Evolutionary conservation across 352 stramenopile genomes (phyloP), one percentile per base, ranked within the genome.

Genomic region (Pythium periplocum): DNA sequence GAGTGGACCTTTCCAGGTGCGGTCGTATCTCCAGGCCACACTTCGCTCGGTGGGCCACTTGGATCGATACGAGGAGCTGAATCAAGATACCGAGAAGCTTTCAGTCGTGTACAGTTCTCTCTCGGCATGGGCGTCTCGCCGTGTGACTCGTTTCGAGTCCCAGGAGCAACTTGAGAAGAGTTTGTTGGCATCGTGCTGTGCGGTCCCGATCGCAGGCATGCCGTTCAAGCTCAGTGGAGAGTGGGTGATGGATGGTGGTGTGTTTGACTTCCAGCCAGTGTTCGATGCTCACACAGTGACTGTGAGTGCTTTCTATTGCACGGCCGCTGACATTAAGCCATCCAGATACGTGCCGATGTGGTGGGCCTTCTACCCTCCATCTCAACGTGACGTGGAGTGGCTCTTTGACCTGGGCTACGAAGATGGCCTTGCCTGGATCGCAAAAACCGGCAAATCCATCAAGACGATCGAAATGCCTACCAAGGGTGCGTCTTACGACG

Each of bases 341-440:
- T 94, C 81, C 37, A 77, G 83, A n/a, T 96, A 95, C 55, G 82
- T 96, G 55, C 86, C 86, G 2, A 84, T 95, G 73, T 93, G 84
- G 83, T 96, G 86, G 86, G 78, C 73, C 1, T 2, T 93, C 35
- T 74, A 89, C 50, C 84, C 86, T 17, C 83, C 85, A 0, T 71
- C 67, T 6, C 61, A 71, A 41, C 70, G 78, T 10, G 77, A 91
- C 51, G 70, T 95, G 37, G 63, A 88, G 59, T 95, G 86, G 84
- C 64, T 96, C 17, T 92, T 93, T 48, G 75, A 95, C 45, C 54
- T 94, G 33, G 83, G 85, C n/a, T 91, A 93, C 47, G 73, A 86
- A 55, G 84, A 92, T 55, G 78, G 71, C 31, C 71, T 89, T 32
- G 77, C 68, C 40, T 92, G 83, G 83, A 77, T 85, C 8, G 58